Base-by-base conservation (phyloP, 2,329 filamentous ascomycete species). In the Diaporthe sp. region DNA sequence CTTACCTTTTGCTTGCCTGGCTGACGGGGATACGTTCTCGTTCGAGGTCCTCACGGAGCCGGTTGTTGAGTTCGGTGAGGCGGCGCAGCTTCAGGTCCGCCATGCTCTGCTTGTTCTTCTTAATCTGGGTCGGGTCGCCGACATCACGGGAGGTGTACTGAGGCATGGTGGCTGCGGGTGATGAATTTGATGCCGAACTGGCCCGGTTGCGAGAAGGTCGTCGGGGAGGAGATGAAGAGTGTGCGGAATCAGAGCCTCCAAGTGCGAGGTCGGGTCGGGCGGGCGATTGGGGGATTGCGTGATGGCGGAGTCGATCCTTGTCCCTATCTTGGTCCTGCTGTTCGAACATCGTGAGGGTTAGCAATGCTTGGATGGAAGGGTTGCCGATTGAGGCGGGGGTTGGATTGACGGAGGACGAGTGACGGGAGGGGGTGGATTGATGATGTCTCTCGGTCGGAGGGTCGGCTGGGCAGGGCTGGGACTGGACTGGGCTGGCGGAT, bases 81-180 rank as follows among this genome's bases (percentile, higher is more conserved):
- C 97, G 94, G 82, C 97, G 93, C 81, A 98, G 92, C 90, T 99
- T 99, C 78, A 99, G 91, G 85, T 99, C 97, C 80, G 96, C 96
- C 95, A 99, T 98, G 84, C 95, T 98, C 88, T 98, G 97, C 89
- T 98, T 98, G 89, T 97, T 98, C 88, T 96, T 97, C 90, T 91
- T 92, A 80, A 92, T 90, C 83, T 92, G 90, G 81, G 89, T 90
- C 83, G 90, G 90, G 82, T 93, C 91, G 85, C 90, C 90, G 76
- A 91, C 89, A 82, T 93, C 91, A 80, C 91, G 89, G 66, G 91
- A 92, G 74, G 90, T 92, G 85, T 92, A 93, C 78, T 90, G 88
- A 85, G 91, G 89, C 90, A 92, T 92, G 77, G 83, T 89, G 83
- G 76, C 75, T 76, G 79, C 74, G 73, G 74, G 75, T 42, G 77